Percentiles rank a stretch among this genome's conserved stretches.
phyloP scores from a whole-genome alignment of 1,284 basidiomycete species.

The Sanghuangporus baumii region DNA sequence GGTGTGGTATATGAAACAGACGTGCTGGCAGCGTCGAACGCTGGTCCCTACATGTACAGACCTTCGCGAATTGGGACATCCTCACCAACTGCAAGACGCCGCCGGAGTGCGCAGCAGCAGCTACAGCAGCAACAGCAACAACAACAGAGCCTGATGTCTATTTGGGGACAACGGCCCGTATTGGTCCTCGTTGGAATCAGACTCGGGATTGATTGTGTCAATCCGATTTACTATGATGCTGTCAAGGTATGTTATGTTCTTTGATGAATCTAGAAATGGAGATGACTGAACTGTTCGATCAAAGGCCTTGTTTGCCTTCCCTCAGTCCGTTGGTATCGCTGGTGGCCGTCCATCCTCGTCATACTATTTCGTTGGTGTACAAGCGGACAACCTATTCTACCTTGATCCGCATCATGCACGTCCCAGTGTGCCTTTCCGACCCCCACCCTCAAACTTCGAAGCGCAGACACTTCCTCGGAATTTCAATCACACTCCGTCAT shows the following conservation, averaged over 20 bases:
- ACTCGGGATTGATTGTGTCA: slow-evolving; percentile 88
- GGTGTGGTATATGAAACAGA: slow-evolving; percentile 83
- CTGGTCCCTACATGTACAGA: slow-evolving; percentile 22
- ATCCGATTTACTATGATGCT: slow-evolving; percentile 91
- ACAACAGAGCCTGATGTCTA: slow-evolving; percentile 16
- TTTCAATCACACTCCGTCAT: slow-evolving; percentile 7
- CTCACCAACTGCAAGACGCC: slow-evolving; percentile 11
- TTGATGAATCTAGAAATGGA: not conserved
- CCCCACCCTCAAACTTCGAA: slow-evolving; percentile 36
- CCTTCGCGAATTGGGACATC: slow-evolving; percentile 15
- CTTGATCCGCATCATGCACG: slow-evolving; percentile 93
- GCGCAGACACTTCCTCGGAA: not conserved
- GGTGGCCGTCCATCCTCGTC: slow-evolving; percentile 93
- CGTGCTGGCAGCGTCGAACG: slow-evolving; percentile 75
- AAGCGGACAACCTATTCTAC: slow-evolving; percentile 89
- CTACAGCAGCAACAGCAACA: slow-evolving; percentile 5
- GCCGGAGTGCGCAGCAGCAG: slow-evolving; percentile 7
- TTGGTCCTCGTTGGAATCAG: slow-evolving; percentile 84
- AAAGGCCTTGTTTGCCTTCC: slow-evolving; percentile 85
- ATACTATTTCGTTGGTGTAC: slow-evolving; percentile 95
- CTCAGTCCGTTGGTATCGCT: slow-evolving; percentile 93
- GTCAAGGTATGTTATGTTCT: slow-evolving; percentile 65
- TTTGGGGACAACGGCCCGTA: slow-evolving; percentile 84
- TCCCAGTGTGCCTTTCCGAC: slow-evolving; percentile 71
- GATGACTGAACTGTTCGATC: not conserved